Evolutionary conservation across 441 rosid genomes (phyloP), one percentile per base, ranked within the genome.

Genomic region (Populus hybrid): DNA sequence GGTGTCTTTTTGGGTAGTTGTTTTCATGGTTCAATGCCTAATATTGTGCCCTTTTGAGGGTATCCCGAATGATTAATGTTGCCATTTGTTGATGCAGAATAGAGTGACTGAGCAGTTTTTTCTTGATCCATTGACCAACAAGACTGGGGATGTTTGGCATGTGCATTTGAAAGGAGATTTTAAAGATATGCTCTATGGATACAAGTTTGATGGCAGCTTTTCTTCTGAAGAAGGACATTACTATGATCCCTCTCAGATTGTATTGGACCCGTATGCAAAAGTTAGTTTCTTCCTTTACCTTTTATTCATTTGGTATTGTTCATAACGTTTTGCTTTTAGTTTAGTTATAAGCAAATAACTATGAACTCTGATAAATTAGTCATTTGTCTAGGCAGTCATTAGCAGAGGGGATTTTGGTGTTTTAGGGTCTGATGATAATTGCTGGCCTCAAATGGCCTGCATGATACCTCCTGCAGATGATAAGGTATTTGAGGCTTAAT

Each of bases 371-470:
- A 68, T 61, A 63, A 76, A 35, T 38, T 7, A 36, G 78, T 83
- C 42, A 64, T 76, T 72, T 85, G 73, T 88, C 75, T 79, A 92
- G 99, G 97, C 94, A 75, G 88, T 93, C 74, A 74, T 95, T 82
- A 90, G 97, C 84, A 92, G 98, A 87, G 96, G 87, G 65, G 89
- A 91, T 77, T 95, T 89, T 80, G 98, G 97, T 24, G 88, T 86
- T 79, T 76, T 89, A 79, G 97, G 91, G 69, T 85, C 83, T 76
- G 94, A 80, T 67, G 92, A 83, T 42, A 87, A 85, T 77, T 87
- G 89, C 85, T 95, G 99, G 99, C 95, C 98, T 29, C 98, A 90
- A 88, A 92, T 95, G 99, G 98, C 93, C 56, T 84, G 97, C 81
- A 91, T 84, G 89, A 86, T 95, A 45, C 98, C 99, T 24, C 68